Evolutionary conservation across 2,329 filamentous ascomycete species (phyloP).

Genomic region (Ploettnerulaceae sp.): DNA sequence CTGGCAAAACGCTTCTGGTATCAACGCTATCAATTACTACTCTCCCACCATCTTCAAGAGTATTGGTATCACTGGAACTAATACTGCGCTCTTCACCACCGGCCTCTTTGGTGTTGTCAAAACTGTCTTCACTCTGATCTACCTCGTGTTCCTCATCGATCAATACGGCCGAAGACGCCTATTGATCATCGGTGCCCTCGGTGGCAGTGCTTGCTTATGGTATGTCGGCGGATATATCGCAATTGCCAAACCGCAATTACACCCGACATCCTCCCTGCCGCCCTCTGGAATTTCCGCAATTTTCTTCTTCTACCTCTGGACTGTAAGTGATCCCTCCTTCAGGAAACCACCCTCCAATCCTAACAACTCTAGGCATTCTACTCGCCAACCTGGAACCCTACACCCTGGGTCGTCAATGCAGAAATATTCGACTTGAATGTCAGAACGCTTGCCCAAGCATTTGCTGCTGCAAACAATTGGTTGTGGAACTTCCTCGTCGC

Average conservation of each 20-base stretch:
- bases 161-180: slow-evolving; percentile 56
- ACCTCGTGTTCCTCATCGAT: slow-evolving; percentile 66
- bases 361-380: slow-evolving; percentile 48
- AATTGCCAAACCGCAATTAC: slow-evolving; percentile 38
- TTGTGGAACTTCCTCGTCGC: slow-evolving; percentile 61
- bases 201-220: slow-evolving; percentile 61
- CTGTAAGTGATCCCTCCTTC: slow-evolving; percentile 29
- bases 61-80: slow-evolving; percentile 53
- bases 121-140: slow-evolving; percentile 62
- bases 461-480: slow-evolving; percentile 68
- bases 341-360: background rate
- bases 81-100: slow-evolving; percentile 58
- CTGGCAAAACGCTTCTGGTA: slow-evolving; percentile 63
- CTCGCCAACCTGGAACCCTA: slow-evolving; percentile 67
- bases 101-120: slow-evolving; percentile 76
- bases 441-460: slow-evolving; percentile 65
- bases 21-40: slow-evolving; percentile 67
- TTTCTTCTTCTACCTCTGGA: slow-evolving; percentile 73
- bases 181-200: slow-evolving; percentile 58
- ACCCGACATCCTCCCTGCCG: slow-evolving; percentile 28
- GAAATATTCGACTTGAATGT: slow-evolving; percentile 73
- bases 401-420: slow-evolving; percentile 69
- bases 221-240: slow-evolving; percentile 59
- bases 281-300: slow-evolving; percentile 52
- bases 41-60: slow-evolving; percentile 62